phyloP scores from a whole-genome alignment of 2,329 filamentous ascomycete genomes.

The Colletotrichum liriopes region DNA sequence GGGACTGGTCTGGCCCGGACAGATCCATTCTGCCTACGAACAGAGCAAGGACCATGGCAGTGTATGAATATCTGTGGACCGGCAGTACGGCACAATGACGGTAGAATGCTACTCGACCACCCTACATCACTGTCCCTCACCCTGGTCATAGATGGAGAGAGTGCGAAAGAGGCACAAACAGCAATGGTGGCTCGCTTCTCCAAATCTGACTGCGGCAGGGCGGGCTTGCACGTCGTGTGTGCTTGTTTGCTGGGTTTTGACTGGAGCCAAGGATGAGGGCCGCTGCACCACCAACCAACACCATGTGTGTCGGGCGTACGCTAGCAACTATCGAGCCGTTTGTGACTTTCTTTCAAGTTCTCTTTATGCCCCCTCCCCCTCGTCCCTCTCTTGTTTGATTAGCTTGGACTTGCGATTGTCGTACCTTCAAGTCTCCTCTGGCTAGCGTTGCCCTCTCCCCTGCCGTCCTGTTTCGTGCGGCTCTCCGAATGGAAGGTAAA shows the following conservation, averaged over 20 bases:
- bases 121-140: constrained; percentile 20
- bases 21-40: background rate
- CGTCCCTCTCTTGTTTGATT: background rate
- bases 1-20: background rate
- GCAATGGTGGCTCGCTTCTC: background rate
- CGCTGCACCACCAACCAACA: background rate
- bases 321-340: background rate
- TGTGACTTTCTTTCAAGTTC: background rate
- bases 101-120: constrained; percentile 6
- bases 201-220: background rate
- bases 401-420: constrained; percentile 1
- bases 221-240: background rate
- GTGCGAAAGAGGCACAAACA: constrained; percentile 7
- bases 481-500: background rate
- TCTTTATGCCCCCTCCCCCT: background rate
- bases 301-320: constrained; percentile 10
- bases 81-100: constrained; percentile 27
- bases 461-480: background rate
- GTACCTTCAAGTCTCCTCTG: background rate
- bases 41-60: constrained; percentile 1
- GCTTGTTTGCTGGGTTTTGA: background rate
- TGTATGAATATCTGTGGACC: constrained; percentile 24
- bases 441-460: background rate
- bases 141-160: constrained; percentile 18
- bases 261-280: constrained; percentile 2